These are phyloP conservation scores for Lachancea fermentati DNA, from an alignment of 805 yeast species.

Conservation along the genomic window DNA sequence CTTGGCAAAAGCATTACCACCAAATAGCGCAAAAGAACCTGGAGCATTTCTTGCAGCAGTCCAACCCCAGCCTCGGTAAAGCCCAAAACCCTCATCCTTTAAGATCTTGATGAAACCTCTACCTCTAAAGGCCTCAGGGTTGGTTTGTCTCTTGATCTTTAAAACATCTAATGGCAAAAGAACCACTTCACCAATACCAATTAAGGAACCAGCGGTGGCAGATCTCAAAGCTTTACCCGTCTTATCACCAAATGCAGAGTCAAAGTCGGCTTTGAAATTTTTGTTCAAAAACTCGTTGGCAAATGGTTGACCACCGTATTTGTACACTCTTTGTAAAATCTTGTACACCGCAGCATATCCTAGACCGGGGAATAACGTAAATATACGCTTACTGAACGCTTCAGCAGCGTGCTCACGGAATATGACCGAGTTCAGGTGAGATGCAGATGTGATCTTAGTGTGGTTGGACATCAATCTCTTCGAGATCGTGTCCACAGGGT, in stretches of 20 bases:
- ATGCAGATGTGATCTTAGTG: slow-evolving; percentile 53
- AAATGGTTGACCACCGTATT: slow-evolving; percentile 98
- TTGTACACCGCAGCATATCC: slow-evolving; percentile 98
- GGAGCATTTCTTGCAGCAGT: slow-evolving; percentile 99
- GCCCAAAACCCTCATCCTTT: slow-evolving; percentile 84
- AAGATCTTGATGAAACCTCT: slow-evolving; percentile 88
- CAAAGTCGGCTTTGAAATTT: slow-evolving; percentile 67
- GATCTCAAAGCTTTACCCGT: slow-evolving; percentile 96
- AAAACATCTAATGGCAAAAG: slow-evolving; percentile 92
- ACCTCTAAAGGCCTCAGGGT: slow-evolving; percentile 99
- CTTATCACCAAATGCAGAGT: slow-evolving; percentile 77
- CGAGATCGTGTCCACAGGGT: slow-evolving; percentile 97
- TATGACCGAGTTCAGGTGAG: slow-evolving; percentile 78
- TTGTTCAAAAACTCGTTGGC: slow-evolving; percentile 86
- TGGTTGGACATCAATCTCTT: slow-evolving; percentile 88
- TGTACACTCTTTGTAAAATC: slow-evolving; percentile 93
- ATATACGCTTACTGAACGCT: slow-evolving; percentile 61
- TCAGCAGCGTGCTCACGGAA: slow-evolving; percentile 77
- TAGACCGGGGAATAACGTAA: slow-evolving; percentile 92
- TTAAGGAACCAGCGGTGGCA: slow-evolving; percentile 95
- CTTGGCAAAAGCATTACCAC: slow-evolving; percentile 98
- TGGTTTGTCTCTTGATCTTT: slow-evolving; percentile 98
- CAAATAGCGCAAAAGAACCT: slow-evolving; percentile 94
- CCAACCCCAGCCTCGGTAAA: slow-evolving; percentile 99
- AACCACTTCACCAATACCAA: slow-evolving; percentile 97